A percentile compares a stretch with the other conserved stretches of the same genome.
phyloP scores from a whole-genome alignment of 139 green algal genomes.

The Choricystis sp. region DNA sequence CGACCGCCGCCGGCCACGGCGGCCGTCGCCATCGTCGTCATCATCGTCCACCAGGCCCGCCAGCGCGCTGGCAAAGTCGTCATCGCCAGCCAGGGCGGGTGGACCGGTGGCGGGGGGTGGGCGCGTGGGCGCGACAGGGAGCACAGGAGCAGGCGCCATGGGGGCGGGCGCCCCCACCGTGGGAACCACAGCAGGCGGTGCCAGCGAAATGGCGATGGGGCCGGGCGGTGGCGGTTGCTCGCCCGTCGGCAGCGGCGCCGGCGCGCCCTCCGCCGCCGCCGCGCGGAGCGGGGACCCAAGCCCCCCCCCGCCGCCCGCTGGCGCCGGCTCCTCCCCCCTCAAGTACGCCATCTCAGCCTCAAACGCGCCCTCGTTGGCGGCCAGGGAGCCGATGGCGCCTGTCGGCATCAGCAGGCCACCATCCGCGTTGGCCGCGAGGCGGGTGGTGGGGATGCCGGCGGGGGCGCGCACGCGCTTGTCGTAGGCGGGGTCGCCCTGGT shows the following conservation, averaged over 20 bases:
- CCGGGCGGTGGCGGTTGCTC: too few relatives aligned
- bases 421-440: conserved; percentile 13
- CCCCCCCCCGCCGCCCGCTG: background rate
- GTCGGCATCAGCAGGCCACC: conserved; percentile 22
- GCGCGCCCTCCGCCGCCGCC: too few relatives aligned
- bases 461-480: conserved; percentile 24
- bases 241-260: too few relatives aligned
- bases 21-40: background rate
- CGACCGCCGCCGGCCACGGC: background rate
- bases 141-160: background rate
- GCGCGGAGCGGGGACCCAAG: background rate
- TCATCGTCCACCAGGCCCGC: background rate
- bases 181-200: background rate
- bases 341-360: conserved; percentile 13
- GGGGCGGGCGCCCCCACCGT: background rate
- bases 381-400: conserved; percentile 16
- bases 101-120: too few relatives aligned
- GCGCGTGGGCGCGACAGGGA: background rate
- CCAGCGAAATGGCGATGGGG: background rate
- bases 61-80: background rate
- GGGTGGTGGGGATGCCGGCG: conserved; percentile 26
- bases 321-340: background rate
- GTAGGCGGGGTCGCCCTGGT: conserved; percentile 20
- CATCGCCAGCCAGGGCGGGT: background rate
- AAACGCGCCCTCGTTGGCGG: conserved; percentile 14